Conservation (phyloP, 768 basidiomycete genomes). For the Xerocomus brunneocitrinus region DNA sequence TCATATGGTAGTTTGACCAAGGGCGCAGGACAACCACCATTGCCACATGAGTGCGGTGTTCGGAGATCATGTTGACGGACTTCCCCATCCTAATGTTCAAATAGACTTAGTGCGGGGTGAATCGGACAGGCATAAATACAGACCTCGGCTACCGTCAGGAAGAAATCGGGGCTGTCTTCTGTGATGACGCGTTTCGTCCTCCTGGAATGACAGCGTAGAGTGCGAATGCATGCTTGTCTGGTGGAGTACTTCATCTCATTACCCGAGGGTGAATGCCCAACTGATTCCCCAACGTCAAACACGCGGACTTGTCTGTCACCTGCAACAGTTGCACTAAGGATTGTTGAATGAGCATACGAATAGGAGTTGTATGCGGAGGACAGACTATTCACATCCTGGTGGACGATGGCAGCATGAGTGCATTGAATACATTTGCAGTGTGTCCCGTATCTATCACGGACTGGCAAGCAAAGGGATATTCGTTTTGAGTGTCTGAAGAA, state of each 20-base stretch:
- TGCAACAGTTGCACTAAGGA: slow-evolving; percentile 61
- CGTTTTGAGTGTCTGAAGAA: slow-evolving; percentile 32
- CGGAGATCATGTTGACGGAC: slow-evolving; percentile 87
- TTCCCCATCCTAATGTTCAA: slow-evolving; percentile 63
- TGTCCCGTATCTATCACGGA: slow-evolving; percentile 78
- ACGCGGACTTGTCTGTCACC: slow-evolving; percentile 74
- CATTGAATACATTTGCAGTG: slow-evolving; percentile 80
- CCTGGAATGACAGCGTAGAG: slow-evolving; percentile 64
- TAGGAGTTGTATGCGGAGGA: slow-evolving; percentile 8
- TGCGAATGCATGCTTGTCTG: slow-evolving; percentile 44
- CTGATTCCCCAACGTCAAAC: slow-evolving; percentile 58
- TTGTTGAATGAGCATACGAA: slow-evolving; percentile 6
- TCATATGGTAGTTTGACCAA: slow-evolving; percentile 61
- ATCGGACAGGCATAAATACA: slow-evolving; percentile 14
- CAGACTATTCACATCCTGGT: slow-evolving; percentile 60
- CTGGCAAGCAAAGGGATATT: slow-evolving; percentile 63
- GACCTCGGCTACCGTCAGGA: slow-evolving; percentile 79
- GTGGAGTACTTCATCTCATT: slow-evolving; percentile 45
- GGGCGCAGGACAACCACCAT: slow-evolving; percentile 60
- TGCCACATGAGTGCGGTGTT: slow-evolving; percentile 57
- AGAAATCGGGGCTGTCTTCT: slow-evolving; percentile 72
- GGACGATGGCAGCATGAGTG: slow-evolving; percentile 72
- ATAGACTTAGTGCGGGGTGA: slow-evolving; percentile 12
- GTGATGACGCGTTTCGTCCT: slow-evolving; percentile 78
- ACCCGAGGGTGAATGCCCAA: slow-evolving; percentile 34